Evolutionary conservation across 1,284 basidiomycete genomes (phyloP), one percentile per base, ranked within the genome.

Genomic region (Marasmius oreades): DNA sequence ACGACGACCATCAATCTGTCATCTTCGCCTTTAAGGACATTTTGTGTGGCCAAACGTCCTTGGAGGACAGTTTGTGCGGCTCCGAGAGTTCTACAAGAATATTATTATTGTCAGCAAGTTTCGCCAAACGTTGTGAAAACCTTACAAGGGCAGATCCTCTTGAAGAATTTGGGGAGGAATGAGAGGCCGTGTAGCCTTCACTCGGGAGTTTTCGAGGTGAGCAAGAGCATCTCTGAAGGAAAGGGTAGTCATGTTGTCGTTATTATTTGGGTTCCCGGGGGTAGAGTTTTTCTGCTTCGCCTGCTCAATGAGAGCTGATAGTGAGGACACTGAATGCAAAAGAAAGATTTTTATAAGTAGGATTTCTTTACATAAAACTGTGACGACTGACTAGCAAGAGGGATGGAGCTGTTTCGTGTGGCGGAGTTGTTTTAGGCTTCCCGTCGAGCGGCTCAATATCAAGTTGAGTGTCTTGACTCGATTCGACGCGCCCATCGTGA

Each of bases 111-210:
- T 5, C 45, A 53, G 59, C 24, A 50, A 12, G 48, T 52, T 50
- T 59, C 47, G 24, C n/a, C 57, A 10, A 18, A 22, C 23, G 33
- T 55, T 12, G 24, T 55, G 5, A 26, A 8, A 26, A 56, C 75
- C 81, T 53, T 70, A 87, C 84, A 92, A 73, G 46, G 89, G 89
- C 18, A 88, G 76, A 67, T 97, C 93, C 73, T 97, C 94, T 65
- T 92, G 90, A 3, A 97, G 78, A 62, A 97, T 95, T 67, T 94
- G 92, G 43, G 93, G 93, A 60, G 94, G 94, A 61, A 97, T 94
- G 58, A 96, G 75, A 33, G 93, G 93, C 45, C 93, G 78, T 42
- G 90, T 93, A 23, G 82, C 86, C 70, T 85, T 93, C 60, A 98
- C 93, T 43, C 95, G 79, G 60, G 84, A 79, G 70, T 98, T 95